phyloP scores from a whole-genome alignment of 2,329 filamentous ascomycete genomes.

The Apiospora aurea region DNA sequence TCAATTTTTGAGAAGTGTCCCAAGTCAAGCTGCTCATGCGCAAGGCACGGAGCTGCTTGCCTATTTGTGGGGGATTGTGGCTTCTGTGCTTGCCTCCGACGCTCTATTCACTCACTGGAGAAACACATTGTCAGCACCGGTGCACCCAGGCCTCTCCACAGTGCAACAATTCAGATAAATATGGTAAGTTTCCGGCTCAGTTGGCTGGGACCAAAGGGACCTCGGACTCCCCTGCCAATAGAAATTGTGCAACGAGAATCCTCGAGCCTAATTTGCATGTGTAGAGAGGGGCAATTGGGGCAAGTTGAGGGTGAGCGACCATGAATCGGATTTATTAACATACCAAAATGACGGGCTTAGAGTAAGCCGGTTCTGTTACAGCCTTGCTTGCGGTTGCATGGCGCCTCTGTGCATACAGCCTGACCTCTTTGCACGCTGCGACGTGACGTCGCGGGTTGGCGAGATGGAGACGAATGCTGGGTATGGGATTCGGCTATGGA shows the following conservation, averaged over 20 bases:
- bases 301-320: background rate
- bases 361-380: slow-evolving; percentile 1
- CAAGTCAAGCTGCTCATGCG: slow-evolving; percentile 18
- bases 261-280: background rate
- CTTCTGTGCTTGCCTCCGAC: slow-evolving; percentile 6
- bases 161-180: background rate
- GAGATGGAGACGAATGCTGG: background rate
- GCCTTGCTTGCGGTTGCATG: slow-evolving; percentile 3
- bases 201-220: background rate
- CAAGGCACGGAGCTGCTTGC: slow-evolving; percentile 19
- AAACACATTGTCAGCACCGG: slow-evolving; percentile 7
- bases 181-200: background rate
- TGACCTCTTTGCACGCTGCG: background rate
- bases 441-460: background rate
- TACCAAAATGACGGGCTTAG: slow-evolving; percentile 2
- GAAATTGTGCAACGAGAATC: background rate
- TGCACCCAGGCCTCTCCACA: background rate
- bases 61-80: slow-evolving; percentile 12
- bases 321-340: background rate
- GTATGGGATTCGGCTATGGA: background rate
- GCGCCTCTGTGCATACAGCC: background rate
- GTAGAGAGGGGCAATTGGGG: slow-evolving; percentile 14
- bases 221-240: background rate
- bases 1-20: slow-evolving; percentile 9
- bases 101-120: slow-evolving; percentile 9